Evolutionary conservation across 768 basidiomycete species (phyloP).

Genomic region (Boletus patriciae): DNA sequence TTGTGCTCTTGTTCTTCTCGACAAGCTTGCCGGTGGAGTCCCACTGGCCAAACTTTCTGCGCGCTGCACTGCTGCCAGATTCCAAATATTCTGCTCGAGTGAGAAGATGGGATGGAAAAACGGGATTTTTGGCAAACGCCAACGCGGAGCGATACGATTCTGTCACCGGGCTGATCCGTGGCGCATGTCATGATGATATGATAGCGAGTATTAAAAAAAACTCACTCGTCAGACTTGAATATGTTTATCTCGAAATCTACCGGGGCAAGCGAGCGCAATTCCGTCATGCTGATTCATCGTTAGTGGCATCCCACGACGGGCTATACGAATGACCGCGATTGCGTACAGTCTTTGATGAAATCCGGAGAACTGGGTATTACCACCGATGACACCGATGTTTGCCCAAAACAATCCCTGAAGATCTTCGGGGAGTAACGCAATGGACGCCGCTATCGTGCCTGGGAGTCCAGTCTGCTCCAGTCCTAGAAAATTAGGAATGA

Average conservation of each 20-base stretch:
- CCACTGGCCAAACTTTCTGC: conserved; percentile 74
- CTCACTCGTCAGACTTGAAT: conserved; percentile 74
- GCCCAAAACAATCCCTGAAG: conserved; percentile 94
- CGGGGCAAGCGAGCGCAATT: conserved; percentile 81
- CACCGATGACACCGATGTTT: conserved; percentile 89
- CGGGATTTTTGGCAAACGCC: conserved; percentile 53
- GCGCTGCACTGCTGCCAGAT: conserved; percentile 70
- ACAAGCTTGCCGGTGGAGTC: conserved; percentile 29
- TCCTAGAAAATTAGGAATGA: conserved; percentile 42
- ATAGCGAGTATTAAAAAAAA: conserved; percentile 19
- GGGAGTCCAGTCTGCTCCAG: conserved; percentile 81
- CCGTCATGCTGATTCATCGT: conserved; percentile 53
- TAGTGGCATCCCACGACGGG: conserved; percentile 16
- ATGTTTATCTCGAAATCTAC: conserved; percentile 73
- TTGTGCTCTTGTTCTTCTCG: conserved; percentile 25
- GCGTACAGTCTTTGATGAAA: conserved; percentile 77
- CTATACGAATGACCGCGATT: conserved; percentile 11
- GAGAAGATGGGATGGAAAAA: conserved; percentile 54
- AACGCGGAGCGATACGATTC: conserved; percentile 65
- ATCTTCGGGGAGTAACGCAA: conserved; percentile 73
- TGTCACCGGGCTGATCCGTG: conserved; percentile 53
- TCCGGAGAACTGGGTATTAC: conserved; percentile 72
- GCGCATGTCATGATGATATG: conserved; percentile 14
- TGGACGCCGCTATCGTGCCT: conserved; percentile 71
- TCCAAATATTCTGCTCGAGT: conserved; percentile 86